phyloP scores from a whole-genome alignment of 2,329 filamentous ascomycete genomes.

The Botrytis porri region DNA sequence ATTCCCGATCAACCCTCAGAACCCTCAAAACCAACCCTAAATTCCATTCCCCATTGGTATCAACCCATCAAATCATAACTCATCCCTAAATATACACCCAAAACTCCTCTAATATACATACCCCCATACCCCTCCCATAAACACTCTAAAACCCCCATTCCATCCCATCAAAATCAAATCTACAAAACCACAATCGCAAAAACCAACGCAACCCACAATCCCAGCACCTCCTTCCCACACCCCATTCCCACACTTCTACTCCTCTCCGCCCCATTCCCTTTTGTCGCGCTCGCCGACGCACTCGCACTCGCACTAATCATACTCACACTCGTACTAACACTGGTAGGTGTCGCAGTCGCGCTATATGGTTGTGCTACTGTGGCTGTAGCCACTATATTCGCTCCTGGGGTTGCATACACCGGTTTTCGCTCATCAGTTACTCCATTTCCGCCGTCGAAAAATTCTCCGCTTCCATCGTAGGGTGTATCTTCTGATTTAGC shows the following conservation, averaged over 20 bases:
- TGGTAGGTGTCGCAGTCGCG: slow-evolving; percentile 45
- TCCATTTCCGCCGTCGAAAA: slow-evolving; percentile 44
- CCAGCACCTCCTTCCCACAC: slow-evolving; percentile 38
- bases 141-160: background rate
- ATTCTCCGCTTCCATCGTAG: slow-evolving; percentile 46
- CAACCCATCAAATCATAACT: background rate
- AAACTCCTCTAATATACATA: slow-evolving; percentile 1
- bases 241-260: slow-evolving; percentile 69
- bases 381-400: slow-evolving; percentile 26
- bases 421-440: slow-evolving; percentile 38
- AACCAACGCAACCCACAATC: slow-evolving; percentile 17
- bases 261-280: slow-evolving; percentile 82
- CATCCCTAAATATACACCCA: background rate
- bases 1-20: too few relatives aligned
- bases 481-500: slow-evolving; percentile 39
- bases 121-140: background rate
- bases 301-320: too few relatives aligned
- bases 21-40: background rate
- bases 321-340: slow-evolving; percentile 83
- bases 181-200: slow-evolving; percentile 16
- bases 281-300: slow-evolving; percentile 74
- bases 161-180: background rate
- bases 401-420: slow-evolving; percentile 40
- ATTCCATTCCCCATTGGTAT: background rate
- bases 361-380: slow-evolving; percentile 64